Evolutionary conservation across 202 grass and related monocot genomes (phyloP).

Genomic region (Brachypodium distachyon): DNA sequence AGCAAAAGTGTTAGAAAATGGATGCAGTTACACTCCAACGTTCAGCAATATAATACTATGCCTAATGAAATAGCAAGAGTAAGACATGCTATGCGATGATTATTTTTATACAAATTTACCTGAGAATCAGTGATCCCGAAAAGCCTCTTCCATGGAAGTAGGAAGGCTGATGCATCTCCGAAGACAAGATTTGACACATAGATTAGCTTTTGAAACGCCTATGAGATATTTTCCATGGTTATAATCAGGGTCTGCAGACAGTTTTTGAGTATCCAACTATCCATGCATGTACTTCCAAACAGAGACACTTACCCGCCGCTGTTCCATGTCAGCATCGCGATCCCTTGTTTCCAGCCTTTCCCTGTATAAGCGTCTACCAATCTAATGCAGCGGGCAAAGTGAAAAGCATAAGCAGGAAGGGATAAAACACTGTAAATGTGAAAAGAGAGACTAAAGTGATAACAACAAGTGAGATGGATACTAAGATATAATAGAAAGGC

Average conservation of each 20-base stretch:
- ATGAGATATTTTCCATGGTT: conserved; percentile 24
- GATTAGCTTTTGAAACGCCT: conserved; percentile 98
- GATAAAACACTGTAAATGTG: neutral
- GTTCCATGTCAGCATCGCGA: conserved; percentile 71
- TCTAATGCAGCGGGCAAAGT: conserved; percentile 46
- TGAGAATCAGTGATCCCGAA: conserved; percentile 97
- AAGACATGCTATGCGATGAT: neutral
- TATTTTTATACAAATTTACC: conserved; percentile 38
- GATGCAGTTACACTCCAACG: neutral
- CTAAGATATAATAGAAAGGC: neutral
- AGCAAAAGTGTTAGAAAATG: neutral
- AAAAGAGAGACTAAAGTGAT: neutral
- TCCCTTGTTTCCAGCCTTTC: conserved; percentile 91
- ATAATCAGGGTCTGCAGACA: conserved; percentile 10
- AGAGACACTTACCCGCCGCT: conserved; percentile 54
- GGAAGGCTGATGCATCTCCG: conserved; percentile 83
- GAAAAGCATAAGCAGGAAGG: neutral
- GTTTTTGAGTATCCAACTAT: conserved; percentile 7
- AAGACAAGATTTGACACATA: conserved; percentile 99
- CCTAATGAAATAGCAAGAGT: conserved; percentile 13
- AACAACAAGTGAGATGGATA: neutral
- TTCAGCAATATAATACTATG: conserved; percentile 1
- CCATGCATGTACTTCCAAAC: conserved; percentile 20
- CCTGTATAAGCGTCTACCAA: conserved; percentile 80
- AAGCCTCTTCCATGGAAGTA: conserved; percentile 97